Evolutionary conservation across 2,329 filamentous ascomycete genomes (phyloP).

Genomic region (Leptographium wingfieldii): DNA sequence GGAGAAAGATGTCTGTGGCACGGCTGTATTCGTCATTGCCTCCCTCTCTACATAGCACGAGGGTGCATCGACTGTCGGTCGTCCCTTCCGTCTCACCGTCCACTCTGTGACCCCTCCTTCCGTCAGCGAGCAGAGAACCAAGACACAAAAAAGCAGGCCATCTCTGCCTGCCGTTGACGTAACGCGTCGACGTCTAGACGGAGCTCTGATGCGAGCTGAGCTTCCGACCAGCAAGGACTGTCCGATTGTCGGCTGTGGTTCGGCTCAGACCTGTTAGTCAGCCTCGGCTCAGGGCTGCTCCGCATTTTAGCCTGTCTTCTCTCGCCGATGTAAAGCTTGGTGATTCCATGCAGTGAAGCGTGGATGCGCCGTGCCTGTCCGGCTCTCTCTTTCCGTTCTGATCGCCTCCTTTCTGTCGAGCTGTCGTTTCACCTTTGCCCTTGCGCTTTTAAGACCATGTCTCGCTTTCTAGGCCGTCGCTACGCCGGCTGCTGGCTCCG

Average conservation of each 20-base stretch:
- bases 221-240: background rate
- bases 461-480: slow-evolving; percentile 9
- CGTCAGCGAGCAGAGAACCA: too few relatives aligned
- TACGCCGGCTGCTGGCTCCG: slow-evolving; percentile 8
- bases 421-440: background rate
- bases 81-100: too few relatives aligned
- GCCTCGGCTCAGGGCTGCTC: background rate
- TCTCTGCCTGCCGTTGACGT: too few relatives aligned
- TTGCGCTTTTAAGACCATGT: slow-evolving; percentile 4
- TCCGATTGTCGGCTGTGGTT: slow-evolving; percentile 2
- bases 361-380: background rate
- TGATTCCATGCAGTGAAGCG: background rate
- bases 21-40: too few relatives aligned
- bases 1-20: too few relatives aligned
- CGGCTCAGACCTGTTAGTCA: background rate
- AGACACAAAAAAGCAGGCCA: too few relatives aligned
- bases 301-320: background rate
- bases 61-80: too few relatives aligned
- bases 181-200: too few relatives aligned
- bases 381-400: background rate
- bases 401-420: background rate
- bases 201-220: background rate
- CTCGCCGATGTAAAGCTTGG: background rate
- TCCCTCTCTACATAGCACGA: too few relatives aligned
- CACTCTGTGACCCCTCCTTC: too few relatives aligned